Conservation (phyloP, 2,329 filamentous ascomycete genomes). For the Aspergillus sp. region DNA sequence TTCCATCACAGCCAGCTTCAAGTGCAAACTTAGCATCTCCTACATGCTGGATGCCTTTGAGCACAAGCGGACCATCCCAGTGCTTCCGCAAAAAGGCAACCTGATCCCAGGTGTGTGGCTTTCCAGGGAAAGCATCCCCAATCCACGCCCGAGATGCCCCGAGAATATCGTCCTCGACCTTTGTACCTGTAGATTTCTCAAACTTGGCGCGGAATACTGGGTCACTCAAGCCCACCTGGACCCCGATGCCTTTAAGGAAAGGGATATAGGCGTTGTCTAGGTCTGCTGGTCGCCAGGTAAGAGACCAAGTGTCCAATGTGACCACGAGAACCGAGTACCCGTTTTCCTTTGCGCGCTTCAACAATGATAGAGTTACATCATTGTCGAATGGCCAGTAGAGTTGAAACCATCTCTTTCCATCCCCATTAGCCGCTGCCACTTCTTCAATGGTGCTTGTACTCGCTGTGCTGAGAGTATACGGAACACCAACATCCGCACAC, state of each 20-base stretch:
- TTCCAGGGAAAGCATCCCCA: conserved; percentile 48
- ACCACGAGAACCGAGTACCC: conserved; percentile 66
- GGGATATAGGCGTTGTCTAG: conserved; percentile 54
- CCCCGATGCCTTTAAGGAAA: conserved; percentile 56
- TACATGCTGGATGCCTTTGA: conserved; percentile 55
- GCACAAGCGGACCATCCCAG: conserved; percentile 61
- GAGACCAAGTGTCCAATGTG: conserved; percentile 66
- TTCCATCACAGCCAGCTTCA: conserved; percentile 44
- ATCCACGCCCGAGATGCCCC: conserved; percentile 53
- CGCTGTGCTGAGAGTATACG: conserved; percentile 65
- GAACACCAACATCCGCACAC: conserved; percentile 56
- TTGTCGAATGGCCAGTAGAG: conserved; percentile 69
- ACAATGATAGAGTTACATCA: conserved; percentile 60
- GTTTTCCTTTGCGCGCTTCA: conserved; percentile 55
- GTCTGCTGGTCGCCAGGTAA: conserved; percentile 64
- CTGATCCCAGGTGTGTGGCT: conserved; percentile 57
- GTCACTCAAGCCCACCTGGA: conserved; percentile 61
- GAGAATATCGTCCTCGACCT: conserved; percentile 44
- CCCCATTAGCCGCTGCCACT: conserved; percentile 54
- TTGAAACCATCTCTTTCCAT: conserved; percentile 64
- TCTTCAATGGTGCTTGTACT: conserved; percentile 62
- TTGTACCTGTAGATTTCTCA: conserved; percentile 43
- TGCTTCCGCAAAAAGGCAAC: conserved; percentile 53
- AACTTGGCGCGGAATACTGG: conserved; percentile 60
- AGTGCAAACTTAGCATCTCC: conserved; percentile 44